A percentile compares a stretch with the other conserved stretches of the same genome.
These are phyloP conservation scores for Penicillium sp. DNA, from an alignment of 2,329 filamentous ascomycete genomes.

Conservation along the genomic window DNA sequence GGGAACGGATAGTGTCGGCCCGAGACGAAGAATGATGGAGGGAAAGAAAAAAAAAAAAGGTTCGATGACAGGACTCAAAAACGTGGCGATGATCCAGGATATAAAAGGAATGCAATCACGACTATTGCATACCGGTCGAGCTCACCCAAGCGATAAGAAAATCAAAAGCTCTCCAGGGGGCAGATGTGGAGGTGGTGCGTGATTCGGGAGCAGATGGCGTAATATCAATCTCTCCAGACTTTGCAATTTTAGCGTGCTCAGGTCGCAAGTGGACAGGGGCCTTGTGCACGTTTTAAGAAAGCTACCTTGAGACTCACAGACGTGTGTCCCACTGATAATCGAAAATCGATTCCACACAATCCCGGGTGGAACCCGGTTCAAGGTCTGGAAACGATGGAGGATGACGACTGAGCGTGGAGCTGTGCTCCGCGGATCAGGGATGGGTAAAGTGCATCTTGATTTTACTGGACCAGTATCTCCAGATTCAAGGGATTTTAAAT, in stretches of 20 bases:
- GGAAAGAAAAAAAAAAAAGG: background rate
- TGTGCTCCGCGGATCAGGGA: background rate
- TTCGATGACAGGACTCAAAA: slow-evolving; percentile 5
- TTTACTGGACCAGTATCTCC: too few relatives aligned
- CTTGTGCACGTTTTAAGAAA: background rate
- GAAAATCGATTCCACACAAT: slow-evolving; percentile 11
- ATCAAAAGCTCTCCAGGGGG: slow-evolving; percentile 3
- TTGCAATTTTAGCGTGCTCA: slow-evolving; percentile 11
- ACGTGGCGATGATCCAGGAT: slow-evolving; percentile 14
- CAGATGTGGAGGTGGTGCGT: slow-evolving; percentile 14
- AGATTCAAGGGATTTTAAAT: too few relatives aligned
- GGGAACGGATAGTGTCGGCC: slow-evolving; percentile 3
- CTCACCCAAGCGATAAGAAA: slow-evolving; percentile 5
- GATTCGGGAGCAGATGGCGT: slow-evolving; percentile 21
- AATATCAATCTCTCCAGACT: slow-evolving; percentile 22
- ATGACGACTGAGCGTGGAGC: slow-evolving; percentile 26
- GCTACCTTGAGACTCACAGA: background rate
- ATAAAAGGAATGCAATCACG: slow-evolving; percentile 16
- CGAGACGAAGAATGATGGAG: slow-evolving; percentile 1
- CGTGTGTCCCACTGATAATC: slow-evolving; percentile 24
- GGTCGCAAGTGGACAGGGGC: slow-evolving; percentile 3
- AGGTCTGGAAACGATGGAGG: slow-evolving; percentile 26
- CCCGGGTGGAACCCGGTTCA: slow-evolving; percentile 16
- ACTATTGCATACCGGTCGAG: slow-evolving; percentile 10
- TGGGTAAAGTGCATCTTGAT: too few relatives aligned